Evolutionary conservation across 169 alveolate species (phyloP), one percentile per base, ranked within the genome.

Genomic region (Pseudocohnilembus persalinus): DNA sequence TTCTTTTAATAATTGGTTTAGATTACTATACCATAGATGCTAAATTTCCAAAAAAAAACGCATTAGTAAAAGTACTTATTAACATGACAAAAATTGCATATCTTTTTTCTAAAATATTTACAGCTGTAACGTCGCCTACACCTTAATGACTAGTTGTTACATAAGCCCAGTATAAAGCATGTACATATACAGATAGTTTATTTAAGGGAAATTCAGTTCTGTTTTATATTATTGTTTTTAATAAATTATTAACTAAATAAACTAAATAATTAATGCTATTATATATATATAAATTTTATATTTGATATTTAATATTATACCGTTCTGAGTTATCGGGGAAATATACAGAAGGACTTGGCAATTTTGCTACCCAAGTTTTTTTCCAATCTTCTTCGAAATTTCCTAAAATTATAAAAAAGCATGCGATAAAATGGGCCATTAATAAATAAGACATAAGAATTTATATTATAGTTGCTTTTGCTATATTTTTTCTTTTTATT

Each of bases 61-160:
- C 34, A 77, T 77, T 63, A 6, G 63, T n/a, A 33, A 77, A 77
- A 0, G 82, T 77, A 16, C 73, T 32, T 28, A 77, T 33, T 4
- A 31, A 77, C 82, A 77, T 77, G 0, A 77, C 33, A 0, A 77
- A 26, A 33, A 77, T 77, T 1, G 74, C 28, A n/a, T 77, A 77
- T 31, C 74, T 68, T 33, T 31, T 77, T 77, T 77, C 82, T 77
- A 64, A 31, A 25, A 77, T n/a, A 77, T 77, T 77, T 0, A 77
- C 82, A 33, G 74, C 82, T 77, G 82, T 32, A 31, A 77, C 82
- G 6, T 77, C 82, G 4, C 82, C 82, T 0, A 77, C 82, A 16
- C 82, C 82, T 0, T 33, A 63, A 33, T 77, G 82, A 77, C 74
- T 33, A 27, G 74, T 24, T 1, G 82, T 77, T 6, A 77, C 82